Conservation (phyloP, 441 rosid genomes). For the Populus trichocarpa region DNA sequence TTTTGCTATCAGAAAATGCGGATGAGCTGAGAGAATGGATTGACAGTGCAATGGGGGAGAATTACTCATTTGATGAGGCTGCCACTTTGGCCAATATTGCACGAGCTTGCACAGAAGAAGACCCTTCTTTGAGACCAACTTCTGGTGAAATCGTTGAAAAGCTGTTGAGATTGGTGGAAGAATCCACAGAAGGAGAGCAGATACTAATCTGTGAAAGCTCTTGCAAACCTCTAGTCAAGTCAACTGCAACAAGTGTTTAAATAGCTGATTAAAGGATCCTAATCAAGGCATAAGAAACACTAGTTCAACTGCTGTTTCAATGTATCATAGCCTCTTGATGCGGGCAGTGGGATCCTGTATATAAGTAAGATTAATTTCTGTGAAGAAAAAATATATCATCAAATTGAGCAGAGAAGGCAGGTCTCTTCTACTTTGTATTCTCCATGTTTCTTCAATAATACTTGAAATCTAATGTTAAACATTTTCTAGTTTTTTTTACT, state of each 20-base stretch:
- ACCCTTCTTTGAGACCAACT: constrained; percentile 55
- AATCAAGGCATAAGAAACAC: not conserved
- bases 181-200: constrained; percentile 41
- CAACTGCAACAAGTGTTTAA: constrained; percentile 25
- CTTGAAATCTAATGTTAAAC: too few species aligned
- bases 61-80: constrained; percentile 65
- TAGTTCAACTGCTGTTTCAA: not conserved
- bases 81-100: constrained; percentile 65
- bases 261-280: not conserved
- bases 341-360: not conserved
- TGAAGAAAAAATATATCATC: not conserved
- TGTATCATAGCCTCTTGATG: not conserved
- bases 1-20: constrained; percentile 35
- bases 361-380: not conserved
- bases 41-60: constrained; percentile 71
- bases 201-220: constrained; percentile 57
- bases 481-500: not conserved
- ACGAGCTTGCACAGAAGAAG: constrained; percentile 62
- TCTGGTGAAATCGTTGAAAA: constrained; percentile 74
- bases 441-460: not conserved
- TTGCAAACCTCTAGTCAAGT: constrained; percentile 64
- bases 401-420: not conserved
- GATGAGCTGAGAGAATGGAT: constrained; percentile 66
- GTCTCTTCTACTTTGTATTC: not conserved
- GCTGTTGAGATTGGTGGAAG: constrained; percentile 60